Evolutionary conservation across 208 protist species (phyloP).

Genomic region (Trichomonas vaginalis): DNA sequence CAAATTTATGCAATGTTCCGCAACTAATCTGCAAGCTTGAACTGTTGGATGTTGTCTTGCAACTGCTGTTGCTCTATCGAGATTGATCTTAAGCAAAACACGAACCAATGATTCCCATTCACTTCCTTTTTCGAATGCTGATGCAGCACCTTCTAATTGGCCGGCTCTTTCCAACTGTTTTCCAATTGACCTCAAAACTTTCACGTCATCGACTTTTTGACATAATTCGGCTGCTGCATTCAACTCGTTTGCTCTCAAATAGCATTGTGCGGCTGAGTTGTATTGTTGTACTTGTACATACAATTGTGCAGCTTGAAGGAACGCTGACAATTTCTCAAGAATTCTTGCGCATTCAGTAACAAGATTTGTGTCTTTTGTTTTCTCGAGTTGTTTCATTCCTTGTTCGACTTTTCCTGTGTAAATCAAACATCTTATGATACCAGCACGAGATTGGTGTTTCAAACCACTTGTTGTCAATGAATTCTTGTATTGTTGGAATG

Average conservation of each 20-base stretch:
- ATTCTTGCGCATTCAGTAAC: neutral
- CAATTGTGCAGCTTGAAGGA: neutral
- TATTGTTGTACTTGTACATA: neutral
- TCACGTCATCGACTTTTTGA: neutral
- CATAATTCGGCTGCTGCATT: neutral
- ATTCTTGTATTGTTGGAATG: neutral
- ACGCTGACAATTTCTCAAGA: neutral
- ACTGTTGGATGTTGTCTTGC: neutral
- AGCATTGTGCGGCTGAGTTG: neutral
- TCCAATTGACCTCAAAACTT: neutral
- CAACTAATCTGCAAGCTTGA: neutral
- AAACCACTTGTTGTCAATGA: neutral
- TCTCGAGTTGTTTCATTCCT: neutral
- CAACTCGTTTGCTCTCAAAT: neutral
- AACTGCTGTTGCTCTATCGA: neutral
- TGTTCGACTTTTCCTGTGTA: constrained; percentile 2
- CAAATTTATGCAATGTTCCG: neutral
- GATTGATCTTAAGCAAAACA: neutral
- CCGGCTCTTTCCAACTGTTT: neutral
- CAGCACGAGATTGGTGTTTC: neutral
- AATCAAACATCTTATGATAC: neutral
- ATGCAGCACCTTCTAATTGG: neutral
- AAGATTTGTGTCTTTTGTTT: neutral
- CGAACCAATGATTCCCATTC: neutral
- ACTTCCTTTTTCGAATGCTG: neutral